Evolutionary conservation across 2,329 filamentous ascomycete species (phyloP), one percentile per base, ranked within the genome.

Genomic region (Penicillium nordicum): DNA sequence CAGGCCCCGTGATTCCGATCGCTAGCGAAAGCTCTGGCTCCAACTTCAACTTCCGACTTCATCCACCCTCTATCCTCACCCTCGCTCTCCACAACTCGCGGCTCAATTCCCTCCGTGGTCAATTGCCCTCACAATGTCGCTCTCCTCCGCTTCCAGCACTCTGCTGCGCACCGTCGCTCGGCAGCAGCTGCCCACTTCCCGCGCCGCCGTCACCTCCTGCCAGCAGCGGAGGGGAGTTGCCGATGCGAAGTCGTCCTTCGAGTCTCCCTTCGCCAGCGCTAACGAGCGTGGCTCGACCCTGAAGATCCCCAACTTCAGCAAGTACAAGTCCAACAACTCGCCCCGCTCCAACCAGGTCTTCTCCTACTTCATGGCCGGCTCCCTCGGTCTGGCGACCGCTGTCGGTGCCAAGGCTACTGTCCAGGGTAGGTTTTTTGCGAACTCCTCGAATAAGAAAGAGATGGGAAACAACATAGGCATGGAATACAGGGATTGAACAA

Each of bases 361-460:
- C 78, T 87, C 88, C 71, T 99, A 99, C 85, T 97, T 99, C 80
- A 96, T 97, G 90, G 94, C 96, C 66, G 94, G 94, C 70, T 88
- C 90, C 55, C 88, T 99, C 84, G 94, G 94, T 74, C 88, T 94
- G 72, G 83, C 97, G 75, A 87, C 89, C 64, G 93, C 93, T 57
- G 89, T 94, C 66, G 93, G 93, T 73, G 94, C 93, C 75, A 99
- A 99, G 88, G 91, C 90, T 70, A 97, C 94, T 64, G 91, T 99
- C 67, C 91, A 97, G 84, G 93, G 94, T 99, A 85, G 75, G 89
- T 76, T 59, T 64, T 64, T 60, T 59, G 51, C 44, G 34, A 38
- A 53, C 25, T 43, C 14, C 50, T 32, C 30, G 45, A 50, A 38
- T 52, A 40, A 18, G 27, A 45, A 57, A 47, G 21, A 42, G 32